Evolutionary conservation across 768 basidiomycete genomes (phyloP).

Genomic region (Lentinula raphanica): DNA sequence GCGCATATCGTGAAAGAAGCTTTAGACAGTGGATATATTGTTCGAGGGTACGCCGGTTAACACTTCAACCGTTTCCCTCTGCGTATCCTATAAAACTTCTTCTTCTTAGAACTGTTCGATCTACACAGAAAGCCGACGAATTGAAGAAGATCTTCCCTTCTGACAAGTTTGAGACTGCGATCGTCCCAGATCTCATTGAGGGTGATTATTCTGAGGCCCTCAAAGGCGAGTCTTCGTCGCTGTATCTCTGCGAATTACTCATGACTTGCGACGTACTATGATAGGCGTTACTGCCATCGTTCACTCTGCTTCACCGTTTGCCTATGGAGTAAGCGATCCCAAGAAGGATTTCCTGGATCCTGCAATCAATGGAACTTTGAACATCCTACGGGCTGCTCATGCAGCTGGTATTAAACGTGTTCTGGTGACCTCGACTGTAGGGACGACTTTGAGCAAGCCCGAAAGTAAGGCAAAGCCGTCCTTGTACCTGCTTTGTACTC

Average conservation of each 20-base stretch:
- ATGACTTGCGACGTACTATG: not conserved
- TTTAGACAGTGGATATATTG: slow-evolving; percentile 13
- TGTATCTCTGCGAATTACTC: no score
- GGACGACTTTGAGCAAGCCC: slow-evolving; percentile 7
- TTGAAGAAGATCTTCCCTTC: slow-evolving; percentile 7
- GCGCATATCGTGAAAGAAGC: slow-evolving; percentile 13
- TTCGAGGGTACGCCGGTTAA: slow-evolving; percentile 10
- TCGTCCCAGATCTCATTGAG: slow-evolving; percentile 8
- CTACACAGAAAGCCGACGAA: slow-evolving; percentile 2
- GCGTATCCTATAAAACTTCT: not conserved
- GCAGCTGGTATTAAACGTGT: slow-evolving; percentile 16
- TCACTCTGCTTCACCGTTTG: slow-evolving; percentile 10
- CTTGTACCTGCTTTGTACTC: not conserved
- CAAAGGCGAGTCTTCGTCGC: slow-evolving; percentile 24
- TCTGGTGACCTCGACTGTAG: slow-evolving; percentile 16
- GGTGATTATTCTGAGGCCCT: slow-evolving; percentile 35
- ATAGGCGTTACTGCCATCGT: not conserved
- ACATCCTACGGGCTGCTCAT: slow-evolving; percentile 17
- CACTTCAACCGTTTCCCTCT: not conserved
- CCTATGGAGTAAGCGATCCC: slow-evolving; percentile 8
- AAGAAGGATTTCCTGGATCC: slow-evolving; percentile 19
- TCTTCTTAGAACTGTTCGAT: slow-evolving; percentile 7
- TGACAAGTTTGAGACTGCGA: slow-evolving; percentile 7
- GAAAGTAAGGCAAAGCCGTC: not conserved
- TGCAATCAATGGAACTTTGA: slow-evolving; percentile 18